Evolutionary conservation across 768 basidiomycete species (phyloP), one percentile per base, ranked within the genome.

Genomic region (Podaxis sp.): DNA sequence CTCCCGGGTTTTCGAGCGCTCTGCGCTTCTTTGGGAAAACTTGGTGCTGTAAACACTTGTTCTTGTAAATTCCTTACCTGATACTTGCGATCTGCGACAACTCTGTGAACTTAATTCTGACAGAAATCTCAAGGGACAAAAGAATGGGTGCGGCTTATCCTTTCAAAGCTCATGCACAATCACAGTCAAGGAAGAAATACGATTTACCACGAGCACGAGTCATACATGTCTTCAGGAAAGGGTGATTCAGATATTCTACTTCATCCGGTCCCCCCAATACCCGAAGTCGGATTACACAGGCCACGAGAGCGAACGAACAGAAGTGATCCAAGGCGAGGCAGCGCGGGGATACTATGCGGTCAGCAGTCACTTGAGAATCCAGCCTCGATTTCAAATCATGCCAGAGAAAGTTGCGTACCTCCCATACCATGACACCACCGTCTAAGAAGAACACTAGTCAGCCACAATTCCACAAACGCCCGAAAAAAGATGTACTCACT

Each of bases 351-450:
- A 77, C 75, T 76, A 55, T 2, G 24, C 44, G 12, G 17, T 46
- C 5, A 19, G 22, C 59, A 24, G 15, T 22, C 46, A 58, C 30
- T 59, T 49, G 17, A 59, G 46, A 19, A 28, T 49, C 30, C 26
- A 57, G 13, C 13, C 15, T 57, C 39, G 17, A 38, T 44, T 36
- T 9, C 42, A 9, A 58, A 61, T 22, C 54, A 53, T 22, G 58
- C 22, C 26, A 48, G 26, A 24, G 4, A n/a, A 8, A 30, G 57
- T 49, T 39, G 67, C 70, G 63, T 57, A 76, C 75, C 73, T 77
- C 65, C 77, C 77, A 79, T 42, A 74, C 73, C 78, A 77, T 76
- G 7, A 68, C 73, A 24, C 78, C 77, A 13, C 71, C 77, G 48
- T 70, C 77, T 76, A 61, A 28, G 46, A 57, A 51, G 52, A 55